Evolutionary conservation across 305 asterid genomes (phyloP).

Genomic region (Fraxinus ornus): DNA sequence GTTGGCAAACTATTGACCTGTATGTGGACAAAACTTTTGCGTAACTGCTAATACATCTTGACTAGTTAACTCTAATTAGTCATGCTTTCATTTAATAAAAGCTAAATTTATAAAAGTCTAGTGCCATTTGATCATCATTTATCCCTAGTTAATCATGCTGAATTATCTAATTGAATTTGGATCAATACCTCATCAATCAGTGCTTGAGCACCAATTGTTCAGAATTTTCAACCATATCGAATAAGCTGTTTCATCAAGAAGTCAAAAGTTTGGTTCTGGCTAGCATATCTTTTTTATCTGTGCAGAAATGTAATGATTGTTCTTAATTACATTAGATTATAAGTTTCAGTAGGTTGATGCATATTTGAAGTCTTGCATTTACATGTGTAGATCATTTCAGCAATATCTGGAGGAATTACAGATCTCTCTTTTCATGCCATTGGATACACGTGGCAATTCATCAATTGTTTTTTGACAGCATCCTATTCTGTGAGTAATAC

Average conservation of each 20-base stretch:
- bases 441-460: constrained; percentile 88
- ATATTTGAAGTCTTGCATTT: constrained; percentile 3
- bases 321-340: background rate
- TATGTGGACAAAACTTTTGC: background rate
- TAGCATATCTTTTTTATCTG: background rate
- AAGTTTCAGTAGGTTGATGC: background rate
- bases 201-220: background rate
- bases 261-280: constrained; percentile 1
- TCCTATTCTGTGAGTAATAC: constrained; percentile 75
- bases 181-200: background rate
- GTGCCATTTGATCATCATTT: background rate
- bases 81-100: constrained; percentile 4
- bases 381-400: constrained; percentile 77
- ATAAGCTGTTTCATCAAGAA: background rate
- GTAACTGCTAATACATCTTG: background rate
- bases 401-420: constrained; percentile 89
- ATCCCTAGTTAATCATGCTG: background rate
- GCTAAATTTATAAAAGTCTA: constrained; percentile 7
- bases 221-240: background rate
- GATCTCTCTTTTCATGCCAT: constrained; percentile 76
- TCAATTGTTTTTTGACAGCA: constrained; percentile 88
- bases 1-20: background rate
- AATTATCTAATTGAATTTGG: background rate
- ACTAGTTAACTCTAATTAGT: background rate
- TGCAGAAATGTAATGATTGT: background rate